Conservation (phyloP, 805 yeast genomes). For the Candida coleopterorum region DNA sequence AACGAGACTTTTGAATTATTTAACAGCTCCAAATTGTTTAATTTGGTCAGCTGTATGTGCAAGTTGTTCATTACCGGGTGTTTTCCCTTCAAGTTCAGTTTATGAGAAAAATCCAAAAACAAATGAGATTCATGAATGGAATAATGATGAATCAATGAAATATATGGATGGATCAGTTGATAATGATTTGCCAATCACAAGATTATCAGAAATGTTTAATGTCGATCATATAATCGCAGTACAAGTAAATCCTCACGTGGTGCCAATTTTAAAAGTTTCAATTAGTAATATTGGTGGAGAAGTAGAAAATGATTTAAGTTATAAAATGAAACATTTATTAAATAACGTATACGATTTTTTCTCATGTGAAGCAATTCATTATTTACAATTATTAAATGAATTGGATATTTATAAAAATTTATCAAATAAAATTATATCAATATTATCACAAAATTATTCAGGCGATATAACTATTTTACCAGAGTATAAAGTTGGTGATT, state of each 20-base stretch:
- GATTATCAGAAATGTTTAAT: slow-evolving; percentile 93
- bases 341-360: slow-evolving; percentile 54
- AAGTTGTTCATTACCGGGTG: slow-evolving; percentile 89
- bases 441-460: slow-evolving; percentile 80
- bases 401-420: slow-evolving; percentile 71
- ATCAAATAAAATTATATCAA: slow-evolving; percentile 67
- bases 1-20: slow-evolving; percentile 73
- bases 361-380: slow-evolving; percentile 72
- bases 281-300: slow-evolving; percentile 68
- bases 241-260: slow-evolving; percentile 95
- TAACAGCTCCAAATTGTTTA: slow-evolving; percentile 77
- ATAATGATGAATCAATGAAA: slow-evolving; percentile 61
- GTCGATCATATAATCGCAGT: slow-evolving; percentile 97
- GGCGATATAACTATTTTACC: slow-evolving; percentile 95
- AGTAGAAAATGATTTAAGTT: slow-evolving; percentile 51
- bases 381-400: slow-evolving; percentile 67
- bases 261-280: slow-evolving; percentile 73
- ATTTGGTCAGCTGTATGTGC: slow-evolving; percentile 91
- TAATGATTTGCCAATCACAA: slow-evolving; percentile 84
- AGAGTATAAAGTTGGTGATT: slow-evolving; percentile 54
- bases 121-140: slow-evolving; percentile 76
- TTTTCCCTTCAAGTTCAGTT: slow-evolving; percentile 81
- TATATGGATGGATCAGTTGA: slow-evolving; percentile 97
- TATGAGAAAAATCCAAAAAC: slow-evolving; percentile 78
- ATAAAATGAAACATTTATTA: slow-evolving; percentile 47